Evolutionary conservation across 192 early-diverging fungal genomes (phyloP).

Genomic region (Coemansia sp.): DNA sequence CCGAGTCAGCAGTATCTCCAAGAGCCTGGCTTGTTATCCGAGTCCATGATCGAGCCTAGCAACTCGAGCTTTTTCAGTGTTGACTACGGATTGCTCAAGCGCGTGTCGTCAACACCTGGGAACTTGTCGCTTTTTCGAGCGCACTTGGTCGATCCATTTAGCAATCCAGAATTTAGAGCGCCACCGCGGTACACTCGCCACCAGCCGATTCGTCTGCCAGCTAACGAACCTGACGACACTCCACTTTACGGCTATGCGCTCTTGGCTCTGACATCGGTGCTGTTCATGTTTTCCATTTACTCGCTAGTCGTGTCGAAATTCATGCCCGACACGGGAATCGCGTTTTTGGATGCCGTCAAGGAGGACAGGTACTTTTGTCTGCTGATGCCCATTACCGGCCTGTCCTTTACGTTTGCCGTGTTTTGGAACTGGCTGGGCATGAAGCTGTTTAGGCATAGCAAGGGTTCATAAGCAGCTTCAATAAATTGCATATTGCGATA

Average conservation of each 20-base stretch:
- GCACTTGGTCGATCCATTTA: slow-evolving; percentile 41
- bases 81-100: slow-evolving; percentile 37
- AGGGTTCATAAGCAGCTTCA: slow-evolving; percentile 21
- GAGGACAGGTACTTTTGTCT: slow-evolving; percentile 82
- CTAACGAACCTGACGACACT: slow-evolving; percentile 67
- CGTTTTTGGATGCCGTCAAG: slow-evolving; percentile 72
- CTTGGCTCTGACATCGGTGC: slow-evolving; percentile 60
- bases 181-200: slow-evolving; percentile 59
- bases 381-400: slow-evolving; percentile 78
- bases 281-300: slow-evolving; percentile 69
- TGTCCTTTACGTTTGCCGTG: slow-evolving; percentile 74
- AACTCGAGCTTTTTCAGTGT: slow-evolving; percentile 5
- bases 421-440: slow-evolving; percentile 96
- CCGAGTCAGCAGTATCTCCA: not conserved
- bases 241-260: slow-evolving; percentile 69
- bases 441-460: slow-evolving; percentile 91
- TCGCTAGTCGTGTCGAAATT: slow-evolving; percentile 68
- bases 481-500: not conserved
- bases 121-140: slow-evolving; percentile 54
- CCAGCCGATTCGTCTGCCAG: slow-evolving; percentile 61
- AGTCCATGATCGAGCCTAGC: slow-evolving; percentile 8
- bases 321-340: slow-evolving; percentile 69
- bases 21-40: slow-evolving; percentile 4
- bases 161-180: slow-evolving; percentile 54
- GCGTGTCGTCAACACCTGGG: slow-evolving; percentile 49